Evolutionary conservation across 345 rosid species (phyloP).

Genomic region (Pugionium dolabratum): DNA sequence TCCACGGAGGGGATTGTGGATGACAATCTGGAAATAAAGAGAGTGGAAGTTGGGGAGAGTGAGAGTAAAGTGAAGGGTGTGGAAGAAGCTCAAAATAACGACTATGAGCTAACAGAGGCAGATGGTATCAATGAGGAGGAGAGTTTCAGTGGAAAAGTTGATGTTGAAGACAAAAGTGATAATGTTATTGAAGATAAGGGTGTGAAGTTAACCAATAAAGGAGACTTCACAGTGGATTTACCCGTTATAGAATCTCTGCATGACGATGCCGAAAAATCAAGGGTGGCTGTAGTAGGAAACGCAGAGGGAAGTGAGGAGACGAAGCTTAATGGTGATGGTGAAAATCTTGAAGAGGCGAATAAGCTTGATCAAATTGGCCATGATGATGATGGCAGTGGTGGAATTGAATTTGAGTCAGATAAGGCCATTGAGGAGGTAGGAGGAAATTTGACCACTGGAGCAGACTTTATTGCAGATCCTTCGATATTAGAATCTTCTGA

Average conservation of each 20-base stretch:
- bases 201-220: slow-evolving; percentile 39
- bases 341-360: slow-evolving; percentile 46
- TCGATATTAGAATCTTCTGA: slow-evolving; percentile 13
- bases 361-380: slow-evolving; percentile 46
- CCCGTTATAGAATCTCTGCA: slow-evolving; percentile 41
- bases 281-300: slow-evolving; percentile 50
- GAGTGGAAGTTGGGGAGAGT: slow-evolving; percentile 31
- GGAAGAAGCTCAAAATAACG: slow-evolving; percentile 26
- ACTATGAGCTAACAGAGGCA: slow-evolving; percentile 30
- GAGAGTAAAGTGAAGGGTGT: slow-evolving; percentile 35
- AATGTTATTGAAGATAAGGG: slow-evolving; percentile 26
- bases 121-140: slow-evolving; percentile 23
- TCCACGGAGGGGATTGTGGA: slow-evolving; percentile 25
- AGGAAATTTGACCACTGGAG: slow-evolving; percentile 38
- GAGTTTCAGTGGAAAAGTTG: slow-evolving; percentile 20
- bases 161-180: slow-evolving; percentile 35
- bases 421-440: slow-evolving; percentile 41
- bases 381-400: slow-evolving; percentile 28
- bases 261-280: slow-evolving; percentile 37
- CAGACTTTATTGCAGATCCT: slow-evolving; percentile 42
- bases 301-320: slow-evolving; percentile 40
- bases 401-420: slow-evolving; percentile 27
- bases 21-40: slow-evolving; percentile 13
- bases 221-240: slow-evolving; percentile 34
- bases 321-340: slow-evolving; percentile 41